Evolutionary conservation across 108 stramenopile species (phyloP).

Genomic region (Cyclostephanos invisitatus): DNA sequence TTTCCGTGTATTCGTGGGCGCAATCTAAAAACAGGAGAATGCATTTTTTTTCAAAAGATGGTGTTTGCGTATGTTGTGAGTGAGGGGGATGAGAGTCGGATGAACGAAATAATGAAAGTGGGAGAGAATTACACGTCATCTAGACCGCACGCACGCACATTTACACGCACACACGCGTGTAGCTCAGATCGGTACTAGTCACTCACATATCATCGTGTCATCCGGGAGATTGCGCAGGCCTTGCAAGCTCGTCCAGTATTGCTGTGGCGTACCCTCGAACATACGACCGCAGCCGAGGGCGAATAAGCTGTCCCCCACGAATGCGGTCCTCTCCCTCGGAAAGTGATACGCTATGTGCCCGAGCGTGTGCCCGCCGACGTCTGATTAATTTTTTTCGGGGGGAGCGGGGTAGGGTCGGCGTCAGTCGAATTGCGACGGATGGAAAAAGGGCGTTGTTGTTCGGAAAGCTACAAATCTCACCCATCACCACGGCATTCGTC

Average conservation of each 20-base stretch:
- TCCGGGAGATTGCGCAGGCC: conserved; percentile 69
- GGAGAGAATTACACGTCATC: not conserved
- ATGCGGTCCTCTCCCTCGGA: conserved; percentile 57
- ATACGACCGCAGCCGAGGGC: conserved; percentile 85
- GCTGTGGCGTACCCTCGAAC: conserved; percentile 85
- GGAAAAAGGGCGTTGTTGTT: no score
- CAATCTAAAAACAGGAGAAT: conserved; percentile 34
- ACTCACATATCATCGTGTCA: conserved; percentile 61
- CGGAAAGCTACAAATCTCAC: no score
- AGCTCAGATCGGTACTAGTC: not conserved
- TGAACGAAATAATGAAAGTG: not conserved
- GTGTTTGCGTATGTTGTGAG: not conserved
- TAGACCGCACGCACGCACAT: not conserved
- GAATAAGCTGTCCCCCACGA: conserved; percentile 85
- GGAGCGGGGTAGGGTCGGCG: no score
- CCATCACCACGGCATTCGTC: conserved; percentile 57
- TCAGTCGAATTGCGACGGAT: no score
- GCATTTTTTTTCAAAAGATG: not conserved
- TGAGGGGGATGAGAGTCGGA: not conserved
- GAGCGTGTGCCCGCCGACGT: conserved; percentile 83
- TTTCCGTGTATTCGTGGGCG: conserved; percentile 85
- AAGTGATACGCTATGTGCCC: conserved; percentile 89
- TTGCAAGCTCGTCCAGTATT: conserved; percentile 72
- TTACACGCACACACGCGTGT: not conserved
- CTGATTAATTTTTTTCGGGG: conserved; percentile 9